phyloP scores from a whole-genome alignment of 805 yeast species.

The Metschnikowia baotianmanensis region DNA sequence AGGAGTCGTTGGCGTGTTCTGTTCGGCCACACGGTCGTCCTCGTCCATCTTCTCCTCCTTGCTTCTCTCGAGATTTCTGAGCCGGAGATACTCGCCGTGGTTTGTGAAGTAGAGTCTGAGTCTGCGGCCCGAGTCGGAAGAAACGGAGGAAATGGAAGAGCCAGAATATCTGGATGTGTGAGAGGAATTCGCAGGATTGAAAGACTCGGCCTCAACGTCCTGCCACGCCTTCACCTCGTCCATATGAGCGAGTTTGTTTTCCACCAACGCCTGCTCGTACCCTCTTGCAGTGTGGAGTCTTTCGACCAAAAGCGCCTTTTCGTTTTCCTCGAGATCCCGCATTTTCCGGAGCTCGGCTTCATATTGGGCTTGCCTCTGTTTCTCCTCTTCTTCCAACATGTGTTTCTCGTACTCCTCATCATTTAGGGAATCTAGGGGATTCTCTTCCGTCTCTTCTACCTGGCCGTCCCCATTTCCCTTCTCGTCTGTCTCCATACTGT shows the following conservation, averaged over 20 bases:
- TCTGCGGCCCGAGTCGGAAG: conserved; percentile 12
- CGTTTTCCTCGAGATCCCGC: conserved; percentile 18
- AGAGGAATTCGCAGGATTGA: too few species aligned
- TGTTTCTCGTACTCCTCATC: conserved; percentile 30
- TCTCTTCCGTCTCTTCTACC: conserved; percentile 5
- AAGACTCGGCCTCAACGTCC: too few species aligned
- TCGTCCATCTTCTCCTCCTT: conserved; percentile 46
- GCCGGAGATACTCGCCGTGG: conserved; percentile 43
- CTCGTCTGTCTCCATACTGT: too few species aligned
- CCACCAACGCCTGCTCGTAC: conserved; percentile 40
- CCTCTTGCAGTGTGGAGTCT: conserved; percentile 22
- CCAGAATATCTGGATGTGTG: too few species aligned
- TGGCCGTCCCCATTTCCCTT: too few species aligned
- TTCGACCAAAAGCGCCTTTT: conserved; percentile 21
- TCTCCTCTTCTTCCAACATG: conserved; percentile 5
- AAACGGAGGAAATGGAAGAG: too few species aligned
- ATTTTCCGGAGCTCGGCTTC: conserved; percentile 10
- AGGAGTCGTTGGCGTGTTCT: too few species aligned
- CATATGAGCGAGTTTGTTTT: conserved; percentile 32
- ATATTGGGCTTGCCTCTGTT: conserved; percentile 25
- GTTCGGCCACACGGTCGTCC: conserved; percentile 39
- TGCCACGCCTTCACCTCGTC: conserved; percentile 30
- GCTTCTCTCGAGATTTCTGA: conserved; percentile 32
- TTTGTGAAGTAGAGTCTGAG: conserved; percentile 36
- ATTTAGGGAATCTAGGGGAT: conserved; percentile 10